Percentiles rank a stretch among this genome's conserved stretches.
These are phyloP conservation scores for Suillus brevipes DNA, from an alignment of 768 basidiomycete genomes.

Conservation along the genomic window DNA sequence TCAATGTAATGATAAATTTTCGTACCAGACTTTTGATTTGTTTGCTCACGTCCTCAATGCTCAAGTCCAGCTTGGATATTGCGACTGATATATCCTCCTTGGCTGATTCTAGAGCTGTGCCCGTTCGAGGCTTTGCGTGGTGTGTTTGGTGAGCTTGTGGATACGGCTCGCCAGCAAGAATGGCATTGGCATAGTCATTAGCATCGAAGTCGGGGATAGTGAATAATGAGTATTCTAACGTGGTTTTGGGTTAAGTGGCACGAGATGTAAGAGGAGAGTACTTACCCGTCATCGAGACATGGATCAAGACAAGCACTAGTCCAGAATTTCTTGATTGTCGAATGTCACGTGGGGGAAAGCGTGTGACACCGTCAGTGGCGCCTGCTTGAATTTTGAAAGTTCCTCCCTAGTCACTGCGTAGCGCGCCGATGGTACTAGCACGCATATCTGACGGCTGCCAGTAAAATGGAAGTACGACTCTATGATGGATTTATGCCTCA, in stretches of 20 bases:
- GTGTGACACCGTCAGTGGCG: too few relatives aligned
- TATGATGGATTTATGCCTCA: too few relatives aligned
- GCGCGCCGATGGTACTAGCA: too few relatives aligned
- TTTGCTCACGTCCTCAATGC: conserved; percentile 89
- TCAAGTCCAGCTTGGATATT: conserved; percentile 82
- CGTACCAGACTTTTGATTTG: conserved; percentile 84
- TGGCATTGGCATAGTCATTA: conserved; percentile 87
- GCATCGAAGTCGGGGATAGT: conserved; percentile 75
- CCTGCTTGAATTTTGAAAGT: too few relatives aligned
- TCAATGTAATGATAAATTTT: conserved; percentile 8
- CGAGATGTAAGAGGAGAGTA: background rate
- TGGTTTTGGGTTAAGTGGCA: background rate
- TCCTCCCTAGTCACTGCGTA: too few relatives aligned
- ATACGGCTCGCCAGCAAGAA: conserved; percentile 82
- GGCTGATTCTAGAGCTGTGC: conserved; percentile 49
- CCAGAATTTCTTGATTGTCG: too few relatives aligned
- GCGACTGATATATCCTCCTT: conserved; percentile 90
- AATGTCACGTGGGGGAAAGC: too few relatives aligned
- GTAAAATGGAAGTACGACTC: too few relatives aligned
- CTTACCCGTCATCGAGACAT: background rate
- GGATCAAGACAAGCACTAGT: background rate
- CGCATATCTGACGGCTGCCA: too few relatives aligned
- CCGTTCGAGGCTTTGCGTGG: conserved; percentile 21
- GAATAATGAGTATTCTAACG: conserved; percentile 76
- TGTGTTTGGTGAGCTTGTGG: conserved; percentile 40